phyloP scores from a whole-genome alignment of 2,329 filamentous ascomycete species.

The Xylaria multiplex region DNA sequence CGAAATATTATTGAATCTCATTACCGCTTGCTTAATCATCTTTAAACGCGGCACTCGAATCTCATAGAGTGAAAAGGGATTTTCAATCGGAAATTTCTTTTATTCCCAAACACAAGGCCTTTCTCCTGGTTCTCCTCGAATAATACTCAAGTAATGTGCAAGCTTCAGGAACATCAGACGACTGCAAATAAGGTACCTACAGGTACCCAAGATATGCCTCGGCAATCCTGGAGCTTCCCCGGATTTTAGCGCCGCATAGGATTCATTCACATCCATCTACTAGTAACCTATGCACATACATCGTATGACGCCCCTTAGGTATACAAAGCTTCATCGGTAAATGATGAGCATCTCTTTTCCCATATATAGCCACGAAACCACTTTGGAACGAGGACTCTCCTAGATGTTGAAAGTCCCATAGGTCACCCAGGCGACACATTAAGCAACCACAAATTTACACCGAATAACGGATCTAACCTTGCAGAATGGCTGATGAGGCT shows the following conservation, averaged over 20 bases:
- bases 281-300: neutral
- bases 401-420: neutral
- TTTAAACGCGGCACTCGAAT: neutral
- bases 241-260: neutral
- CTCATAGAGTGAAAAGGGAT: neutral
- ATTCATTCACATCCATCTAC: too few relatives aligned
- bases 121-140: neutral
- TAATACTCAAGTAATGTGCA: neutral
- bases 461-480: neutral
- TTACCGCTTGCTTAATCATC: neutral
- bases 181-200: neutral
- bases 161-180: neutral
- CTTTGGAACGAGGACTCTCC: neutral
- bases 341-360: neutral
- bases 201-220: neutral
- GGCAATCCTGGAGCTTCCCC: neutral
- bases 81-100: neutral
- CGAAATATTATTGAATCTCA: neutral
- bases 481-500: slow-evolving; percentile 37
- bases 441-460: neutral
- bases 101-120: neutral
- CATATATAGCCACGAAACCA: neutral
- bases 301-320: neutral
- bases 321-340: too few relatives aligned
- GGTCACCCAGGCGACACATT: neutral